Conservation (phyloP, 1,139 yeast genomes). For the Entelexis sorbosivorans region DNA sequence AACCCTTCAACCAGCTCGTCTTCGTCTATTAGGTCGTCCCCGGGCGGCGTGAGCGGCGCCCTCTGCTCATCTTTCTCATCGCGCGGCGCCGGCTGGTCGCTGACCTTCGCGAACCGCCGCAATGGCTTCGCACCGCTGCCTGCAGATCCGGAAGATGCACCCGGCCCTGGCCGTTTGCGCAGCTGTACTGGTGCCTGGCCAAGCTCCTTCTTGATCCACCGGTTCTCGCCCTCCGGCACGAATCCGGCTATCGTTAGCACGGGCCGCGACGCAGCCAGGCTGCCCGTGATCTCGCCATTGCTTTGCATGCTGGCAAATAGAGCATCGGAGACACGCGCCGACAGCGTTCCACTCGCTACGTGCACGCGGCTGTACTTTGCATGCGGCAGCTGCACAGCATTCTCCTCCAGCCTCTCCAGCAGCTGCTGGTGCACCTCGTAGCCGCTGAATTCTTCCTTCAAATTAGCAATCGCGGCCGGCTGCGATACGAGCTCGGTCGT, state of each 20-base stretch:
- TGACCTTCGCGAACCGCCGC: neutral
- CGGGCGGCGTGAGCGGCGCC: constrained; percentile 23
- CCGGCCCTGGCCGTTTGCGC: neutral
- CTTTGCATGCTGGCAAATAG: constrained; percentile 37
- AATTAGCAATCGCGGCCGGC: constrained; percentile 18
- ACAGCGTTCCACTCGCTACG: constrained; percentile 43
- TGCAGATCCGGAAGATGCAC: neutral
- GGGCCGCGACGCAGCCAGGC: constrained; percentile 37
- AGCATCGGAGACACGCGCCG: constrained; percentile 36
- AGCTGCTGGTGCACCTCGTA: constrained; percentile 45
- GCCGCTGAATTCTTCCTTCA: constrained; percentile 9
- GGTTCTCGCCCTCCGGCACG: constrained; percentile 35
- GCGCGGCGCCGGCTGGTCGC: neutral
- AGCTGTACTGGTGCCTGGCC: constrained; percentile 18
- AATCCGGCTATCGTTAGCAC: constrained; percentile 59
- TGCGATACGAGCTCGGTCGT: constrained; percentile 21
- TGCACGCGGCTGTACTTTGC: constrained; percentile 42
- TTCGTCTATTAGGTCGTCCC: constrained; percentile 36
- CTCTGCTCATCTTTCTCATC: neutral
- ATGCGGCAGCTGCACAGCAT: constrained; percentile 40
- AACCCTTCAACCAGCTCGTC: constrained; percentile 40
- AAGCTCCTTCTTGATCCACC: constrained; percentile 37
- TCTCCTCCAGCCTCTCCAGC: constrained; percentile 56
- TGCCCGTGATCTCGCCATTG: constrained; percentile 45
- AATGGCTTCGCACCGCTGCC: neutral